A percentile compares a stretch with the other conserved stretches of the same genome.
Conservation (phyloP, 768 basidiomycete species). For the Coprinopsis sp. region DNA sequence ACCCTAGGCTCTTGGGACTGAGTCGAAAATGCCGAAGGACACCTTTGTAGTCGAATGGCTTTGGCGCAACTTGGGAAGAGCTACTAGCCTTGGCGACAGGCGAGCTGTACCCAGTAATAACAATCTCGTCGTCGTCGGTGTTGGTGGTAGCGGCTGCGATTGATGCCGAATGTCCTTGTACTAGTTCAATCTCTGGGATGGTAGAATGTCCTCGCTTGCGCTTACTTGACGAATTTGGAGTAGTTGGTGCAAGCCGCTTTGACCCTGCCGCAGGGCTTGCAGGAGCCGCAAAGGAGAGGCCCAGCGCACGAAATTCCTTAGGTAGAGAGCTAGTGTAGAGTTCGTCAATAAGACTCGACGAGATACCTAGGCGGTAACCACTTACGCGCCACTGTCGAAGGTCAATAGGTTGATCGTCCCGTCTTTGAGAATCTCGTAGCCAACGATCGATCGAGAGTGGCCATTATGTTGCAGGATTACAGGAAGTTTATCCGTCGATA, state of each 20-base stretch:
- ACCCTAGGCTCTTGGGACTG: constrained; percentile 36
- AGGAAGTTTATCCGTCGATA: constrained; percentile 65
- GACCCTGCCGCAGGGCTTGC: too few relatives aligned
- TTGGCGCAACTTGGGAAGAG: background rate
- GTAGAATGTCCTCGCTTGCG: too few relatives aligned
- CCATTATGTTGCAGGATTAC: constrained; percentile 78
- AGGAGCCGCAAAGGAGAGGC: background rate
- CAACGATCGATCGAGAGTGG: constrained; percentile 85
- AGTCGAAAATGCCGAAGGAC: constrained; percentile 47
- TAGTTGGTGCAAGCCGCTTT: too few relatives aligned
- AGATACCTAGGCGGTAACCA: constrained; percentile 3
- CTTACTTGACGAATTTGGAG: too few relatives aligned
- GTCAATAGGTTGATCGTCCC: constrained; percentile 60
- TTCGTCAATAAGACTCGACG: background rate
- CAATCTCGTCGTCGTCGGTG: constrained; percentile 3
- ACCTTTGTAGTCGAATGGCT: constrained; percentile 14
- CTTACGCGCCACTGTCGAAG: constrained; percentile 47
- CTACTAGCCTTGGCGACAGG: background rate
- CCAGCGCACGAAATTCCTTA: constrained; percentile 11
- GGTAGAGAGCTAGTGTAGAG: background rate
- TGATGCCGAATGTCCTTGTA: too few relatives aligned
- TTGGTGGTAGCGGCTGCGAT: background rate
- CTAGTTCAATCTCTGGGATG: too few relatives aligned
- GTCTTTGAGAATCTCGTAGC: constrained; percentile 64
- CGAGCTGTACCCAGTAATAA: constrained; percentile 5